Evolutionary conservation across 2,329 filamentous ascomycete genomes (phyloP).

Genomic region (Cryphonectria carpinicola): DNA sequence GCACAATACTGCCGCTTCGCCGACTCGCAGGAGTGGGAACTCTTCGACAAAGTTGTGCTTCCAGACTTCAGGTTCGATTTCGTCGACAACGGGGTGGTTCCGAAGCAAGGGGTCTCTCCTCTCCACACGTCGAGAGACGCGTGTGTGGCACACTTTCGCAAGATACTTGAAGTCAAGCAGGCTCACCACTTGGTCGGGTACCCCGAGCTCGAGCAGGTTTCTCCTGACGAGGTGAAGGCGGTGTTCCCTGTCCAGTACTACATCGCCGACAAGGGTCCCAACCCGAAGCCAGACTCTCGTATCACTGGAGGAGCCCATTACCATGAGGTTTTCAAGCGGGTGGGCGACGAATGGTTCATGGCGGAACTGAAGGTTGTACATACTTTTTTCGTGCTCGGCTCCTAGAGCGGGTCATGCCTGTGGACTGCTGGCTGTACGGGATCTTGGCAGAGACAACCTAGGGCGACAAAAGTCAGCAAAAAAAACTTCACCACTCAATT

Average conservation of each 20-base stretch:
- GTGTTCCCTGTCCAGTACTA: constrained; percentile 30
- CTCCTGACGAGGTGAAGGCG: constrained; percentile 33
- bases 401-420: neutral
- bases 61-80: constrained; percentile 30
- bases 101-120: constrained; percentile 10
- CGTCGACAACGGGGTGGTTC: neutral
- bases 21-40: constrained; percentile 36
- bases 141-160: constrained; percentile 31
- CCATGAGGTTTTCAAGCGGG: constrained; percentile 23
- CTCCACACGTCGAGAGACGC: constrained; percentile 23
- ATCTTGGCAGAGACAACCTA: neutral
- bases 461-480: neutral
- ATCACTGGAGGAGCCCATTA: constrained; percentile 24
- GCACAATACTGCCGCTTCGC: constrained; percentile 35
- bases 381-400: constrained; percentile 14
- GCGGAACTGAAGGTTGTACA: constrained; percentile 16
- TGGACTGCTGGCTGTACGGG: neutral
- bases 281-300: constrained; percentile 14
- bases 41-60: constrained; percentile 33
- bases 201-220: constrained; percentile 35
- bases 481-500: neutral
- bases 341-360: constrained; percentile 27
- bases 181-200: constrained; percentile 34
- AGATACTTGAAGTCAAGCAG: constrained; percentile 31
- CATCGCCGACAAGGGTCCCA: constrained; percentile 10